Conservation (phyloP, 108 stramenopile species). For the Nannochloropsis salina region DNA sequence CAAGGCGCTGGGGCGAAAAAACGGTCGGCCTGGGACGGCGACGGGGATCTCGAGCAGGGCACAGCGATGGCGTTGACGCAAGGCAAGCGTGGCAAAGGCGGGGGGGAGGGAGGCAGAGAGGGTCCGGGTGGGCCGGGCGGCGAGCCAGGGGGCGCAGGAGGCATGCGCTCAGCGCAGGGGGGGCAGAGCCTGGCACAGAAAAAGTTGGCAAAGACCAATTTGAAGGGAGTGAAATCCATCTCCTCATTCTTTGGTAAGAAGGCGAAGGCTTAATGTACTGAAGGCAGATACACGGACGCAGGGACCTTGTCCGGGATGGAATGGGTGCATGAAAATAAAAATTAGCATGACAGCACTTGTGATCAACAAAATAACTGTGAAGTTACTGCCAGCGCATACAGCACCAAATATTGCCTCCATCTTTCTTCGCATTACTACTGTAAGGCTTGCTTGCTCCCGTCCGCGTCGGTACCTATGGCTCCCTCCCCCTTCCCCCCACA, state of each 20-base stretch:
- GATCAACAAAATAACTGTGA: no score
- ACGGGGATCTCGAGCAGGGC: constrained; percentile 25
- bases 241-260: constrained; percentile 31
- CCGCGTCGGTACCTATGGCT: no score
- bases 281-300: no score
- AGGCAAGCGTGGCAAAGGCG: constrained; percentile 14
- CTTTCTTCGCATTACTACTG: no score
- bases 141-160: constrained; percentile 18
- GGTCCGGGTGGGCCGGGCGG: background rate
- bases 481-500: background rate
- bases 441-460: no score
- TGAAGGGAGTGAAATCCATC: constrained; percentile 41
- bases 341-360: no score
- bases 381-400: no score
- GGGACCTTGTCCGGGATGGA: no score
- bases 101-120: constrained; percentile 6
- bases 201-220: constrained; percentile 43
- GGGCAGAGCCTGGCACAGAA: constrained; percentile 29
- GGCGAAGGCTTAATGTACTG: background rate
- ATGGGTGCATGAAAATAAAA: no score
- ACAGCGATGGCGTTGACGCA: constrained; percentile 31
- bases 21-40: background rate
- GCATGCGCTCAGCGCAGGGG: constrained; percentile 22
- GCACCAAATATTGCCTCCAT: no score
- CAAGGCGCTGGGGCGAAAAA: background rate